Base-by-base conservation (phyloP, 495 filamentous ascomycete species). In the Hypoxylon trugodes region DNA sequence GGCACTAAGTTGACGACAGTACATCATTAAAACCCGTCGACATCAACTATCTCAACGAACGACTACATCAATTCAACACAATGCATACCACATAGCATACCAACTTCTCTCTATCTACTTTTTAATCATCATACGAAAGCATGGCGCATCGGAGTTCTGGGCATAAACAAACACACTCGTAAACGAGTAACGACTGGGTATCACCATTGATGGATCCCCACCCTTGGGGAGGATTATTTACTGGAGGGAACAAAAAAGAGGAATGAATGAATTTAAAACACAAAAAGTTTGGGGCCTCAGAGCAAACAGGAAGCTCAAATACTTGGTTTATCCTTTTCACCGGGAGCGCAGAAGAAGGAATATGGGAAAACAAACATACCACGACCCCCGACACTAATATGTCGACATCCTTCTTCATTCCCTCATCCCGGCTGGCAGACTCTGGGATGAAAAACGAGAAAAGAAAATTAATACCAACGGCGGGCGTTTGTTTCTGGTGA, bases 401-500 rank as follows among this genome's bases (percentile, higher is more conserved):
- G 30, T 58, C 37, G 30, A 25, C 19, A 10, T 32, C 33, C 15
- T 55, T 52, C 38, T n/a, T 56, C 35, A 18, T n/a, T n/a, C n/a
- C n/a, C n/a, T n/a, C n/a, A n/a, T n/a, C 33, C 62, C 62, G 61
- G 66, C 61, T 69, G 66, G 66, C 18, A 69, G 66, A 66, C 35
- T 66, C 66, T 58, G 58, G 66, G 61, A 56, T 8, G 22, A 50
- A 45, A 25, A 41, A 46, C 10, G n/a, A n/a, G n/a, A 37, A 41
- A 19, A 28, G 18, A 26, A 35, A 37, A 22, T 33, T 32, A 46
- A 41, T 58, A 56, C 45, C 40, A 54, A 62, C 24, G 61, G 61
- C 57, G 46, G 65, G 57, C 52, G 61, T 69, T 66, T 69, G 66
- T 61, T 66, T 69, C 66, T 69, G 66, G 66, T 69, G 66, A 69